Conservation (phyloP, 768 basidiomycete species). For the Leucocoprinus birnbaumii region DNA sequence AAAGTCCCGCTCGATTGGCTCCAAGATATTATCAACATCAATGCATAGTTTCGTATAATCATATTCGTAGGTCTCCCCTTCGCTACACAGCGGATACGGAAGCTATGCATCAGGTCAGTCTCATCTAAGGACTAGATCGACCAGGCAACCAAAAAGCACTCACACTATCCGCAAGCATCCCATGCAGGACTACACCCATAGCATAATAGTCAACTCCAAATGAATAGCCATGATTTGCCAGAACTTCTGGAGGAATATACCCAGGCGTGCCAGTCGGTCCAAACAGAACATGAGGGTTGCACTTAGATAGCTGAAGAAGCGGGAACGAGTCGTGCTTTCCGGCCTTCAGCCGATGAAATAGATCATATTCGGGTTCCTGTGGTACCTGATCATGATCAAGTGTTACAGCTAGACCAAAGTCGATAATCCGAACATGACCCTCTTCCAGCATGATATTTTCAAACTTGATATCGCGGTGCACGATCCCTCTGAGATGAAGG, state of each 20-base stretch:
- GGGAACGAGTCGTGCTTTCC: too few species aligned
- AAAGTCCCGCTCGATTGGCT: background rate
- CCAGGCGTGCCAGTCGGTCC: background rate
- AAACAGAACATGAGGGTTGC: background rate
- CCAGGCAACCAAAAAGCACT: background rate
- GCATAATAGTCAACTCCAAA: background rate
- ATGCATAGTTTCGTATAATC: background rate
- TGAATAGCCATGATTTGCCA: background rate
- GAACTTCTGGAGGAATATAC: background rate
- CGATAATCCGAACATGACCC: background rate
- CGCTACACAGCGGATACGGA: background rate
- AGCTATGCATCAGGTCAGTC: background rate
- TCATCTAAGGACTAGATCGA: background rate
- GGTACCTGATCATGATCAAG: background rate
- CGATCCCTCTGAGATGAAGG: background rate
- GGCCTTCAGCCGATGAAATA: too few species aligned
- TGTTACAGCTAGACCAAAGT: background rate
- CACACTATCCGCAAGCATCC: background rate
- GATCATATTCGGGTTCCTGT: background rate
- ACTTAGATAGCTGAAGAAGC: too few species aligned
- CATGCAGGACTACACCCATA: background rate
- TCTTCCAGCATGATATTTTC: background rate
- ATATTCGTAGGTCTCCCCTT: background rate
- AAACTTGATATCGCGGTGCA: conserved; percentile 1
- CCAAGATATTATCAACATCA: background rate